Conservation (phyloP, 2,329 filamentous ascomycete genomes). For the Trichophyton mentagrophytes region DNA sequence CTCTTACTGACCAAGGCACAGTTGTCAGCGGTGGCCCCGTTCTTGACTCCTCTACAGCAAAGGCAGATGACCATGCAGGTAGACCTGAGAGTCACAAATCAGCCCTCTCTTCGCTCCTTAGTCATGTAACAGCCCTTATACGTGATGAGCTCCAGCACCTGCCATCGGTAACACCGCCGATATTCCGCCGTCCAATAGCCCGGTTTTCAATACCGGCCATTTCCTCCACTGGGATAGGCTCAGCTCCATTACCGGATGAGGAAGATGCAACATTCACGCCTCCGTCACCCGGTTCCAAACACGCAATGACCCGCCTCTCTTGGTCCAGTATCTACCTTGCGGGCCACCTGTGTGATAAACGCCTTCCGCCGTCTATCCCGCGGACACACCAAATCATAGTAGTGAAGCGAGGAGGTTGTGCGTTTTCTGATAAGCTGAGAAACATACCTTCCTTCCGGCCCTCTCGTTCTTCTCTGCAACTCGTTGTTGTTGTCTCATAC, state of each 20-base stretch:
- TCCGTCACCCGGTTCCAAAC: conserved; percentile 22
- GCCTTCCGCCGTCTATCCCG: conserved; percentile 41
- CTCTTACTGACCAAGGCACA: conserved; percentile 14
- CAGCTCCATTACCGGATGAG: conserved; percentile 57
- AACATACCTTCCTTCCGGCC: conserved; percentile 72
- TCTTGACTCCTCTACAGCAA: conserved; percentile 17
- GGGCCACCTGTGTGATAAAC: conserved; percentile 50
- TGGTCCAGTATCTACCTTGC: conserved; percentile 64
- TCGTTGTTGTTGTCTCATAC: conserved; percentile 43
- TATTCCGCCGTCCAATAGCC: conserved; percentile 21
- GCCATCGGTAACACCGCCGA: conserved; percentile 21
- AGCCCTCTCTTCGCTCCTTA: conserved; percentile 36
- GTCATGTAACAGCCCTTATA: conserved; percentile 40
- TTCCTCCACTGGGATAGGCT: conserved; percentile 40
- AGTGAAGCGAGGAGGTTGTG: conserved; percentile 69
- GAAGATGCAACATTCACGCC: conserved; percentile 38
- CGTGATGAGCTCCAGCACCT: conserved; percentile 28
- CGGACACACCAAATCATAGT: conserved; percentile 62
- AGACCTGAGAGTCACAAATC: conserved; percentile 21
- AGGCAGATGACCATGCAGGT: conserved; percentile 15
- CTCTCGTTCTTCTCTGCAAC: conserved; percentile 50
- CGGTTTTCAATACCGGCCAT: conserved; percentile 37
- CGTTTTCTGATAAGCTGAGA: conserved; percentile 66
- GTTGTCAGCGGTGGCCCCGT: conserved; percentile 14
- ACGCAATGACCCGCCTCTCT: conserved; percentile 40